Evolutionary conservation across 2,329 filamentous ascomycete genomes (phyloP).

Genomic region (Phoma sp.): DNA sequence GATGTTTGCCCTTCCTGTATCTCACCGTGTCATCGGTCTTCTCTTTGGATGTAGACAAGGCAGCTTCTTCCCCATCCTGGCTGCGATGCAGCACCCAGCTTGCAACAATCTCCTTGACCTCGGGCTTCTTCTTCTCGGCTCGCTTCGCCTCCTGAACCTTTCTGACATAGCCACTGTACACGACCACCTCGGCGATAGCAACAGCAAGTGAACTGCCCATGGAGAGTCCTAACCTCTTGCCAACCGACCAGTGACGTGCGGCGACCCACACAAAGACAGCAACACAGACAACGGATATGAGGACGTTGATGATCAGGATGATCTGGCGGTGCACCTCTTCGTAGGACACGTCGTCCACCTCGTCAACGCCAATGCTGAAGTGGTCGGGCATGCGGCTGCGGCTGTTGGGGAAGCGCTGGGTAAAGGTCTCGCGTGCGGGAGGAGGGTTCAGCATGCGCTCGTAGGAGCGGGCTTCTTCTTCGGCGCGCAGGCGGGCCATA

Average conservation of each 20-base stretch:
- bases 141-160: constrained; percentile 71
- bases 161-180: constrained; percentile 77
- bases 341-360: constrained; percentile 69
- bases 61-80: constrained; percentile 16
- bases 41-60: constrained; percentile 24
- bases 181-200: constrained; percentile 75
- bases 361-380: constrained; percentile 50
- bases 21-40: constrained; percentile 43
- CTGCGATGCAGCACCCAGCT: constrained; percentile 67
- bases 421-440: constrained; percentile 62
- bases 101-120: constrained; percentile 71
- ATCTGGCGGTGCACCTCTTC: constrained; percentile 81
- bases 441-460: constrained; percentile 75
- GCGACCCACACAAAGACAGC: constrained; percentile 79
- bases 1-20: constrained; percentile 53
- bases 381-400: constrained; percentile 51
- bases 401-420: constrained; percentile 61
- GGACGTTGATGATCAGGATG: constrained; percentile 85
- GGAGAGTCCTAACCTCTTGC: constrained; percentile 71
- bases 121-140: constrained; percentile 64
- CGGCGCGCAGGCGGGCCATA: constrained; percentile 82
- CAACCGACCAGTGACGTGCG: constrained; percentile 76
- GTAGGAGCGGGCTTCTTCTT: constrained; percentile 84
- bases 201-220: constrained; percentile 73
- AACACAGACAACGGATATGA: constrained; percentile 83